Percentiles rank a stretch among this genome's conserved stretches.
Evolutionary conservation across 306 rosid species (phyloP).

Genomic region (Cucurbita argyrosperma): DNA sequence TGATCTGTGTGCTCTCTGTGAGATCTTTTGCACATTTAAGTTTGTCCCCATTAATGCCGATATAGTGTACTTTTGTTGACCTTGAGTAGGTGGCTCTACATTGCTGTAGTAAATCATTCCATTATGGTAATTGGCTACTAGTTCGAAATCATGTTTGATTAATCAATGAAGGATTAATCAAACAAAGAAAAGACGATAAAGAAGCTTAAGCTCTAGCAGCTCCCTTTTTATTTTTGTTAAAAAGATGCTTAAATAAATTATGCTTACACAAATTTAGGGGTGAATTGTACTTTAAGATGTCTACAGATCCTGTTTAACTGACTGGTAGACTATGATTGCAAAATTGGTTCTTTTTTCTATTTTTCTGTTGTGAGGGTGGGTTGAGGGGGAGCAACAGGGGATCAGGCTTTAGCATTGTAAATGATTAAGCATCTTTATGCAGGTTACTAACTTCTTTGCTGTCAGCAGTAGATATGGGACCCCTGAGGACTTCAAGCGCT

Average conservation of each 20-base stretch:
- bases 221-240: background rate
- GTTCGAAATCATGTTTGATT: too few relatives aligned
- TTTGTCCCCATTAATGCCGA: too few relatives aligned
- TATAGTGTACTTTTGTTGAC: too few relatives aligned
- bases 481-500: slow-evolving; percentile 90
- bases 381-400: background rate
- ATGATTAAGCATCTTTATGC: slow-evolving; percentile 17
- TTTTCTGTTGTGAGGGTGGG: background rate
- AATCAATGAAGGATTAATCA: background rate
- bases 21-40: too few relatives aligned
- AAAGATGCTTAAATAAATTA: background rate
- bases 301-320: background rate
- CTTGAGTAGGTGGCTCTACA: too few relatives aligned
- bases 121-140: too few relatives aligned
- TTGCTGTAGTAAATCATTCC: too few relatives aligned
- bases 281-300: background rate
- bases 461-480: slow-evolving; percentile 91
- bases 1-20: too few relatives aligned
- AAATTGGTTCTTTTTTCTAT: background rate
- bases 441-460: slow-evolving; percentile 87
- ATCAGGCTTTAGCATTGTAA: background rate
- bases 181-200: background rate
- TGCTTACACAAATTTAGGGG: background rate
- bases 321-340: background rate
- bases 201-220: background rate